These are phyloP conservation scores for Fusarium proliferatum DNA, from an alignment of 2,329 filamentous ascomycete genomes.

Conservation along the genomic window DNA sequence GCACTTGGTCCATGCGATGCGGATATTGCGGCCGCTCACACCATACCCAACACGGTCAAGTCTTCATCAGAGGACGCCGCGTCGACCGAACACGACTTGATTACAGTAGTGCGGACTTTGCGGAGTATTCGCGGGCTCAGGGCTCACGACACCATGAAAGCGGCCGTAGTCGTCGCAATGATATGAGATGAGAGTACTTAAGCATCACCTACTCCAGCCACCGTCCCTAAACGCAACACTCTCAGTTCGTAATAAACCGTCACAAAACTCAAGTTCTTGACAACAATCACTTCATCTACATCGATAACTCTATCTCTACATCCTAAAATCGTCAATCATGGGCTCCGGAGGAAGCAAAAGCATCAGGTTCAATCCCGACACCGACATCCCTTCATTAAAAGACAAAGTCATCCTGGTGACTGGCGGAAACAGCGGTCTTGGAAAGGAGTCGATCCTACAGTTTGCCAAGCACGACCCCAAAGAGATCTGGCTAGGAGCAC, in stretches of 20 bases:
- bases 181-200: neutral
- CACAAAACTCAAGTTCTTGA: too few relatives aligned
- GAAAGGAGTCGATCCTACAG: neutral
- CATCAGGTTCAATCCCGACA: neutral
- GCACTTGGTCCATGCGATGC: neutral
- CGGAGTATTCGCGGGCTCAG: neutral
- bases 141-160: neutral
- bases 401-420: neutral
- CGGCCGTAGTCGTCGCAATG: neutral
- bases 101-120: neutral
- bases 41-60: neutral
- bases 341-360: neutral
- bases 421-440: neutral
- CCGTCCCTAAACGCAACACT: too few relatives aligned
- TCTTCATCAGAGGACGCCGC: neutral
- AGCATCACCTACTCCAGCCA: neutral
- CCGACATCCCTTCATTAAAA: neutral
- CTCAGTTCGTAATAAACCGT: too few relatives aligned
- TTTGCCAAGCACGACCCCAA: neutral
- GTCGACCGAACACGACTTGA: rapidly evolving
- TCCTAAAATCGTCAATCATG: neutral
- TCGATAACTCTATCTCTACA: neutral
- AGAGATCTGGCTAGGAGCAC: neutral
- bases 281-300: too few relatives aligned
- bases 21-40: neutral